Evolutionary conservation across 305 asterid genomes (phyloP), one percentile per base, ranked within the genome.

Genomic region (Petunia hybrid): DNA sequence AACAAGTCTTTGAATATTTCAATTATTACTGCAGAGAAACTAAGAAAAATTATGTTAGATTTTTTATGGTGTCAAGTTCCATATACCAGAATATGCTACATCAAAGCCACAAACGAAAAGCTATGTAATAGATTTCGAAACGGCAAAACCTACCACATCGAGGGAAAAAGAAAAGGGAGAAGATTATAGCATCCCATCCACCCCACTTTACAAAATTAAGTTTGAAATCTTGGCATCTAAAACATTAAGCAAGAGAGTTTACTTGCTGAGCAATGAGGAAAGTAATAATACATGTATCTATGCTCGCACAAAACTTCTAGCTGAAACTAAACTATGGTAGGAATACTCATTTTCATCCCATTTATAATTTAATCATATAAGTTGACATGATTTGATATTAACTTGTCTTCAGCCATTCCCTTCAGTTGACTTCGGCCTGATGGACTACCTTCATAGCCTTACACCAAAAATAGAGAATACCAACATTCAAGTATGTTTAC

Each of bases 11-110:
- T 77, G 31, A 22, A 22, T 22, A 22, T 22, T 22, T 22, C 31
- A 0, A 1, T 22, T 22, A 82, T 79, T 84, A 88, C 87, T 91
- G 84, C 64, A 82, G 35, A 65, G 71, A 77, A 86, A 87, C 89
- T 89, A 75, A 88, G 81, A 69, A 63, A 14, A 79, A 53, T 36
- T 74, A 51, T 39, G 48, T 36, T 38, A 2, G 22, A 1, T 39
- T 42, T 42, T 43, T 68, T 39, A 42, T 43, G 12, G 4, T 45
- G 10, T 69, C 59, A 57, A 45, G 41, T 45, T 45, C 78, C 63
- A 73, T 10, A 48, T 36, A 46, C 53, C 64, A 51, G 36, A 51
- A 73, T 56, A 75, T 75, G 48, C 46, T 51, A 2, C 43, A 35
- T 48, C 36, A 6, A 2, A 73, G 6, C 45, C 22, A 55, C n/a